Evolutionary conservation across 169 alveolate species (phyloP).

Genomic region (Theileria parva): DNA sequence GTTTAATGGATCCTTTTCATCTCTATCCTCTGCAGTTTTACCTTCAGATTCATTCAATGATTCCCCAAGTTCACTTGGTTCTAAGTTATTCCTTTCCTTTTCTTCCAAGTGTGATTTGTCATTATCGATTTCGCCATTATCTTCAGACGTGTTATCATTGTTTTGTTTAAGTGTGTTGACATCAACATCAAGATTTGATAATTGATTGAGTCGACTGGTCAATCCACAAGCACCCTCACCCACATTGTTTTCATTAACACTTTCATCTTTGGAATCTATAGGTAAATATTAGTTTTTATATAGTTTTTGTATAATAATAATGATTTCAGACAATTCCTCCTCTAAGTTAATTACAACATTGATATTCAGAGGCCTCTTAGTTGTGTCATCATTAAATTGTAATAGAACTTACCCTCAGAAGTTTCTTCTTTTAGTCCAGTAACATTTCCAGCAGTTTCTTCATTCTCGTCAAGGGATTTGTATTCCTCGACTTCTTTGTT

Average conservation of each 20-base stretch:
- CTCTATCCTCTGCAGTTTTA: neutral
- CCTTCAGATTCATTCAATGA: neutral
- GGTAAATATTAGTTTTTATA: neutral
- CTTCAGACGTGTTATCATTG: neutral
- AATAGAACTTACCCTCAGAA: neutral
- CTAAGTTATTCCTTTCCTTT: neutral
- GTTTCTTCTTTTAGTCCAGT: conserved; percentile 26
- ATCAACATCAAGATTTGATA: neutral
- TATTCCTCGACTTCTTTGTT: conserved; percentile 54
- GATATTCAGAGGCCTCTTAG: conserved; percentile 60
- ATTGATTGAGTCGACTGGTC: neutral
- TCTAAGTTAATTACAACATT: conserved; percentile 34
- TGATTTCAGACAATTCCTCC: conserved; percentile 53
- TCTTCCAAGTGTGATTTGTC: neutral
- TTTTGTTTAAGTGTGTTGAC: neutral
- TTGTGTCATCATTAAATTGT: conserved; percentile 38
- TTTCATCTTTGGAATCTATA: neutral
- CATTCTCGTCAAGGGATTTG: conserved; percentile 39
- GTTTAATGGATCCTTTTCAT: neutral
- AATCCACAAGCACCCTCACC: neutral
- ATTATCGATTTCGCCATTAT: neutral
- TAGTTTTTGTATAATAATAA: neutral
- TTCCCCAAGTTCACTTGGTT: neutral
- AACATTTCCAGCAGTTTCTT: conserved; percentile 30
- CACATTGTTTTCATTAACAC: neutral